Evolutionary conservation across 352 stramenopile species (phyloP).

Genomic region (Pythium folliculosum): DNA sequence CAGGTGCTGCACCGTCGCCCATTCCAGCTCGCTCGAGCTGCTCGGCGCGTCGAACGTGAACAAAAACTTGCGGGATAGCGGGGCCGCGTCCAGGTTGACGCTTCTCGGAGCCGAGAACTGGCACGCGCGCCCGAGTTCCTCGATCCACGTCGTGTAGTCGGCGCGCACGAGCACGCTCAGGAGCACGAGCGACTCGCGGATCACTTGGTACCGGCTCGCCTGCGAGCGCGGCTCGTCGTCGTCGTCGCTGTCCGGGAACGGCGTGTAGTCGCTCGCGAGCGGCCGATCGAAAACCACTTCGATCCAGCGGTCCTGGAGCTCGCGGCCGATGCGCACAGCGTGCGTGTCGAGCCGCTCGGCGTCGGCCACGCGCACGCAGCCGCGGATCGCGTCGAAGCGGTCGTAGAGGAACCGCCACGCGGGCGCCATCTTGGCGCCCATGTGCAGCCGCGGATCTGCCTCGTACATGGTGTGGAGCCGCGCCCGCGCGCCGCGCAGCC

Average conservation of each 20-base stretch:
- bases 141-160: conserved; percentile 4
- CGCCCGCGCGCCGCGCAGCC: neutral
- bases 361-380: conserved; percentile 2
- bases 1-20: neutral
- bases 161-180: neutral
- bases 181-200: conserved; percentile 10
- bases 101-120: neutral
- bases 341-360: conserved; percentile 6
- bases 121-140: neutral
- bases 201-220: conserved; percentile 6
- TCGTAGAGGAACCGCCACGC: conserved; percentile 8
- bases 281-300: neutral
- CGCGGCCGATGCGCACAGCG: conserved; percentile 2
- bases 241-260: conserved; percentile 4
- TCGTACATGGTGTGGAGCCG: neutral
- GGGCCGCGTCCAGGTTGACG: neutral
- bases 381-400: neutral
- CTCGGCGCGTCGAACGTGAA: neutral
- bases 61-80: neutral
- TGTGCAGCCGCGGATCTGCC: neutral
- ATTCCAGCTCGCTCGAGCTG: neutral
- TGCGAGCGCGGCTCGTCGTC: neutral
- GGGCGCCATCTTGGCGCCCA: neutral
- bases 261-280: neutral
- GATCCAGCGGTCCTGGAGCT: conserved; percentile 4